Evolutionary conservation across 2,329 filamentous ascomycete species (phyloP).

Genomic region (Aspergillus calidoustus): DNA sequence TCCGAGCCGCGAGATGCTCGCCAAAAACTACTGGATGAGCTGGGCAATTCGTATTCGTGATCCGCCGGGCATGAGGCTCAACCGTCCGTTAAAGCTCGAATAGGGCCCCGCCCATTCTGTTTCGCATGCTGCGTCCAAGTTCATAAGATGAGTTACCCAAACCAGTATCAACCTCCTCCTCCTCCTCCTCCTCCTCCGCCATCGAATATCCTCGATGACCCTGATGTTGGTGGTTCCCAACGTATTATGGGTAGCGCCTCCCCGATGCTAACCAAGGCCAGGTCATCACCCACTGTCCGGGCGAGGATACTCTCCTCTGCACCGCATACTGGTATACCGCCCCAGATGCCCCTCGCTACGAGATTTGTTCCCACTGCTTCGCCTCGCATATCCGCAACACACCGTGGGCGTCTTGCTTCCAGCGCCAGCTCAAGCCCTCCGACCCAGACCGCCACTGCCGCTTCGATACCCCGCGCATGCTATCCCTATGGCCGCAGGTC

Average conservation of each 20-base stretch:
- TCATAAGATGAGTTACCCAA: too few species aligned
- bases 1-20: too few species aligned
- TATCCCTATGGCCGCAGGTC: conserved; percentile 2
- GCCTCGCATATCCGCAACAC: background rate
- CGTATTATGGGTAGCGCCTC: background rate
- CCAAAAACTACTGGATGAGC: too few species aligned
- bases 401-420: background rate
- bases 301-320: background rate
- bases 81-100: too few species aligned
- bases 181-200: background rate
- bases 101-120: too few species aligned
- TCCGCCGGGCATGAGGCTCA: too few species aligned
- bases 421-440: background rate
- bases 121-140: too few species aligned
- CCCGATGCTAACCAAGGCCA: background rate
- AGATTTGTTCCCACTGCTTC: conserved; percentile 9
- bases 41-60: too few species aligned
- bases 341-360: background rate
- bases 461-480: conserved; percentile 2
- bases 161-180: too few species aligned
- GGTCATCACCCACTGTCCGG: background rate
- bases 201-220: background rate
- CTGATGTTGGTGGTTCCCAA: background rate
- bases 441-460: conserved; percentile 1
- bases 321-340: conserved; percentile 4